phyloP scores from a whole-genome alignment of 768 basidiomycete species.

The Mycena indigotica region DNA sequence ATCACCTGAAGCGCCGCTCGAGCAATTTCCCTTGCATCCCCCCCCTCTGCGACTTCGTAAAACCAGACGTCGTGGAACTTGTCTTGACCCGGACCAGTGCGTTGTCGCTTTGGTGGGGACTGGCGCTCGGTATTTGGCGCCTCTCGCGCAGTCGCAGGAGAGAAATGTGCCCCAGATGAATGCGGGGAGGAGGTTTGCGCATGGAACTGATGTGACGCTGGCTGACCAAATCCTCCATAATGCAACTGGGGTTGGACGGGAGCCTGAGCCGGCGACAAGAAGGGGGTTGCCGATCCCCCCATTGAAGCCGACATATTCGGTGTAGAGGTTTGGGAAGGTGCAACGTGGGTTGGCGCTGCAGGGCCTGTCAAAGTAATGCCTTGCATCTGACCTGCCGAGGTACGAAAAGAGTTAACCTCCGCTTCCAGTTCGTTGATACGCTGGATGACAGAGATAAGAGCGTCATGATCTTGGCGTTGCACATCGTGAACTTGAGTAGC shows the following conservation, averaged over 20 bases:
- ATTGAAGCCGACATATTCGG: too few relatives aligned
- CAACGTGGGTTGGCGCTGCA: too few relatives aligned
- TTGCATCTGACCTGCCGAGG: background rate
- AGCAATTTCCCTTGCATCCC: conserved; percentile 3
- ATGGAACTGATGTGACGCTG: too few relatives aligned
- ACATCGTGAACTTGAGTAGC: background rate
- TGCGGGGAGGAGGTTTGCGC: too few relatives aligned
- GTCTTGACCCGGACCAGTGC: background rate
- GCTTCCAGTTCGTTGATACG: background rate
- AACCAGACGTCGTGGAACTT: conserved; percentile 4
- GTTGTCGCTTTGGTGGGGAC: conserved; percentile 42
- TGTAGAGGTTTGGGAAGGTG: too few relatives aligned
- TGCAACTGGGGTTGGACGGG: too few relatives aligned
- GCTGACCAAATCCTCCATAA: too few relatives aligned
- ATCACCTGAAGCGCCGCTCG: background rate
- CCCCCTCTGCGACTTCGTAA: background rate
- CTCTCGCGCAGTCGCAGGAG: too few relatives aligned
- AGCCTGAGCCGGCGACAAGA: too few relatives aligned
- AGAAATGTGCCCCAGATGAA: too few relatives aligned
- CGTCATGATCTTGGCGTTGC: background rate
- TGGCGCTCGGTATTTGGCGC: conserved; percentile 41
- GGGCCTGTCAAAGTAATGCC: background rate
- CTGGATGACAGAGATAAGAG: background rate
- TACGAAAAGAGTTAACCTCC: background rate
- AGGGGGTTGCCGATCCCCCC: too few relatives aligned